A percentile compares a stretch with the other conserved stretches of the same genome.
phyloP scores from a whole-genome alignment of 345 rosid species.

The Linum lewisii region DNA sequence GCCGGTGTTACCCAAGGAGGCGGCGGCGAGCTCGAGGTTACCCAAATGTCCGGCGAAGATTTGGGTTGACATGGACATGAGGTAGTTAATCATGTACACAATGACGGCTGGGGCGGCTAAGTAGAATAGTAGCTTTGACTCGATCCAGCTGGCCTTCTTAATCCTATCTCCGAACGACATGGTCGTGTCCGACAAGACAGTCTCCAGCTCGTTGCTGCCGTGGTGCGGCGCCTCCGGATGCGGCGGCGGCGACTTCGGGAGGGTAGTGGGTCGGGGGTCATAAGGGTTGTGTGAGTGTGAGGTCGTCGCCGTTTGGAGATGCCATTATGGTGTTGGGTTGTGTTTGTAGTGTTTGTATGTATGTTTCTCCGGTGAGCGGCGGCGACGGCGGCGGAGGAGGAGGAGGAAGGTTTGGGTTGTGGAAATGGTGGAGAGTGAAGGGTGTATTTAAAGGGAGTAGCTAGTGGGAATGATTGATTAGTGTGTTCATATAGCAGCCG shows the following conservation, averaged over 20 bases:
- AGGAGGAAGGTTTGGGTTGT: not conserved
- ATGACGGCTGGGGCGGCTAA: not conserved
- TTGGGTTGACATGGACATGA: not conserved
- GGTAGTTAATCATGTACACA: not conserved
- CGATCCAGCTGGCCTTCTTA: not conserved
- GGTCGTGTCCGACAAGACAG: not conserved
- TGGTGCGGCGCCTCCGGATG: not conserved
- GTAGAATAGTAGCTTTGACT: not conserved
- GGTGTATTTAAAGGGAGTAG: not conserved
- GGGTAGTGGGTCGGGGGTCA: not conserved
- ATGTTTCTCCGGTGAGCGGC: not conserved
- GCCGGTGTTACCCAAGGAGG: not conserved
- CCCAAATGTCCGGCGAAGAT: not conserved
- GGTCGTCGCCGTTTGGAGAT: not conserved
- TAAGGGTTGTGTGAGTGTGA: not conserved
- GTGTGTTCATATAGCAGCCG: not conserved
- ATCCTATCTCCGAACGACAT: not conserved
- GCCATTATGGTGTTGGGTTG: not conserved
- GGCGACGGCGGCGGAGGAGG: not conserved
- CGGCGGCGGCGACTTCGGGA: not conserved
- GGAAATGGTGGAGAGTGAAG: not conserved
- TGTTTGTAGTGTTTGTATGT: not conserved
- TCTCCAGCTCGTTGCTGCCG: not conserved
- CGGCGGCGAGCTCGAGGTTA: conserved; percentile 1
- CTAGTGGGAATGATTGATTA: not conserved